Conservation (phyloP, 1,284 basidiomycete genomes). For the Ustilago xerochloae region DNA sequence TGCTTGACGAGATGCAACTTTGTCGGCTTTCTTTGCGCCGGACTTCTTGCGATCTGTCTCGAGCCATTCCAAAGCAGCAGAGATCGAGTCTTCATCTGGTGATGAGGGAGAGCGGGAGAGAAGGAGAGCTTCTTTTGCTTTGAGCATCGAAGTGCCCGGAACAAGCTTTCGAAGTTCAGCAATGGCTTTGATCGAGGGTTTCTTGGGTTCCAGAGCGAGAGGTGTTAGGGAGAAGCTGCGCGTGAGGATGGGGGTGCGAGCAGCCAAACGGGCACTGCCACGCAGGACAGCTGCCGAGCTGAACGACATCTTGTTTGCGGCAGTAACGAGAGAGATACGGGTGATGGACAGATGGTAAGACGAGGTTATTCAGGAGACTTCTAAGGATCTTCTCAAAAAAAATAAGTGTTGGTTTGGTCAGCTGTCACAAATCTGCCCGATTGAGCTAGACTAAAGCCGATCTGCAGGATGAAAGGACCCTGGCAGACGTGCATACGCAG, state of each 20-base stretch:
- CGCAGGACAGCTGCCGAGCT: constrained; percentile 3
- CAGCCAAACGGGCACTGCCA: constrained; percentile 9
- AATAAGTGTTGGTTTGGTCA: too few relatives aligned
- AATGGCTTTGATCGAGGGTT: constrained; percentile 77
- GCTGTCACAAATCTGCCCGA: background rate
- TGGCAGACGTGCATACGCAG: too few relatives aligned
- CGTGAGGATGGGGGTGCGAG: background rate
- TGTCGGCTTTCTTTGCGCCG: constrained; percentile 83
- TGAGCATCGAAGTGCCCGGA: constrained; percentile 79
- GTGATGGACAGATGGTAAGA: background rate
- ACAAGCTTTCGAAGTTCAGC: constrained; percentile 84
- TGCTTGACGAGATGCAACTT: constrained; percentile 79
- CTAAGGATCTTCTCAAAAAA: too few relatives aligned
- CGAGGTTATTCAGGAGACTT: background rate
- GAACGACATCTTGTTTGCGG: constrained; percentile 2
- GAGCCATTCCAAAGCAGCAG: constrained; percentile 82
- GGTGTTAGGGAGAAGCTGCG: constrained; percentile 15
- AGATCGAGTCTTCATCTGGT: constrained; percentile 76
- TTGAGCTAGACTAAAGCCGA: too few relatives aligned
- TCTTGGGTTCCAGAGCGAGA: constrained; percentile 32
- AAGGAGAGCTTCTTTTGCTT: constrained; percentile 86
- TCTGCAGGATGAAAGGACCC: background rate
- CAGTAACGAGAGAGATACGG: too few relatives aligned
- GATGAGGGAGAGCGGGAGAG: constrained; percentile 70
- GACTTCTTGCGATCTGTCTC: constrained; percentile 77